Conservation (phyloP, 2,329 filamentous ascomycete genomes). For the Alternaria sp. region DNA sequence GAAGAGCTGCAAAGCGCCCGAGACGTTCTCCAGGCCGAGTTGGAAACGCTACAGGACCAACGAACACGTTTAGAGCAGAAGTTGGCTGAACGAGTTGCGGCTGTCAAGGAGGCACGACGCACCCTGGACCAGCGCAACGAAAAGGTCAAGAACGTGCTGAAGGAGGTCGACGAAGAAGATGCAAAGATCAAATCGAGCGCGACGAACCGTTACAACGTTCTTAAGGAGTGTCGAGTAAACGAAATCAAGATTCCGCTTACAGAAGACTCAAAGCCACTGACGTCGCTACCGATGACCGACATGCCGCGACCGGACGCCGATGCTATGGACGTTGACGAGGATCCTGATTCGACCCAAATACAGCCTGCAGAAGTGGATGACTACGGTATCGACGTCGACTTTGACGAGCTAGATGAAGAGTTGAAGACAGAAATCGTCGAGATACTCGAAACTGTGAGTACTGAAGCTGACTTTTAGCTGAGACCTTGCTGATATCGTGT, state of each 20-base stretch:
- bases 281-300: slow-evolving; percentile 87
- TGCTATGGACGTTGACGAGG: slow-evolving; percentile 89
- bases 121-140: slow-evolving; percentile 86
- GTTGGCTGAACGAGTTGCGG: slow-evolving; percentile 74
- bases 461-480: background rate
- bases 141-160: slow-evolving; percentile 78
- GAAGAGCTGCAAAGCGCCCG: slow-evolving; percentile 76
- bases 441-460: slow-evolving; percentile 52
- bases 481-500: slow-evolving; percentile 13
- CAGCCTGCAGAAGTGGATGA: slow-evolving; percentile 74
- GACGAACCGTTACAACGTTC: slow-evolving; percentile 80
- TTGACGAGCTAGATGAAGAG: slow-evolving; percentile 81
- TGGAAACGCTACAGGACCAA: slow-evolving; percentile 77
- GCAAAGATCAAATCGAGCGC: slow-evolving; percentile 86
- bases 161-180: slow-evolving; percentile 80
- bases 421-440: slow-evolving; percentile 62
- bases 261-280: slow-evolving; percentile 73
- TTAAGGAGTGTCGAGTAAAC: slow-evolving; percentile 91
- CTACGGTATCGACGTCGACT: slow-evolving; percentile 91
- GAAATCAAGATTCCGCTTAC: slow-evolving; percentile 86
- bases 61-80: slow-evolving; percentile 74
- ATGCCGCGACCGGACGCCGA: slow-evolving; percentile 76
- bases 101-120: slow-evolving; percentile 77
- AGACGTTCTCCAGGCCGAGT: slow-evolving; percentile 75
- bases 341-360: slow-evolving; percentile 59